Base-by-base conservation (phyloP, 169 alveolate species). In the Plasmodium blacklocki region DNA sequence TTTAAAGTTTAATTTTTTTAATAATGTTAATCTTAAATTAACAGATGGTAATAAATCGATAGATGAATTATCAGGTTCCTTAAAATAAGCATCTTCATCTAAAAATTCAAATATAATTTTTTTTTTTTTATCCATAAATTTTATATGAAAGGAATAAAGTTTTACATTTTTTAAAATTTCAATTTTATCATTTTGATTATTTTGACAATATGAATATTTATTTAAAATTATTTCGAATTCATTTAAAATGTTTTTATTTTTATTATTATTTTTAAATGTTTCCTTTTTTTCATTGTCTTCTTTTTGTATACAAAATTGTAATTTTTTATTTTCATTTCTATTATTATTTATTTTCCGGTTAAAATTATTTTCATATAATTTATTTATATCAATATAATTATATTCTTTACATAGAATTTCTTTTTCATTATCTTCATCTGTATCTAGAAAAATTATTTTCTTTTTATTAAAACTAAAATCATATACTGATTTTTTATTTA, bases 161-260 rank as follows among this genome's bases (percentile, higher is more conserved):
- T 56, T 67, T 5, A 67, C 59, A 56, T 80, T 80, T 47, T 80
- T 80, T 43, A 62, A 9, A 67, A 80, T 80, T 54, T 80, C 73
- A 14, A 80, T 67, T 68, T 80, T 59, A 62, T 62, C 68, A 60
- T 80, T 15, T 9, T 54, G 54, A 62, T 45, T 52, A 45, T 80
- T 80, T 54, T 80, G 90, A 26, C 90, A 67, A 59, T 60, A 80
- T 6, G 76, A 74, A 67, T 80, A 80, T 80, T 80, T 80, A 6
- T 56, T 80, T 66, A 80, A 80, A 80, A 80, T 80, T n/a, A 80
- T 80, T 68, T 80, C 90, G 18, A 80, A 80, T 15, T 80, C 90
- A 26, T 52, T 59, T 50, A 67, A 45, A 15, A 11, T 58, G n/a
- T 49, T 71, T 15, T 67, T 80, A 2, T 49, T 12, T 12, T 52